Conservation (phyloP, 768 basidiomycete species). For the Coprinopsis sp. region DNA sequence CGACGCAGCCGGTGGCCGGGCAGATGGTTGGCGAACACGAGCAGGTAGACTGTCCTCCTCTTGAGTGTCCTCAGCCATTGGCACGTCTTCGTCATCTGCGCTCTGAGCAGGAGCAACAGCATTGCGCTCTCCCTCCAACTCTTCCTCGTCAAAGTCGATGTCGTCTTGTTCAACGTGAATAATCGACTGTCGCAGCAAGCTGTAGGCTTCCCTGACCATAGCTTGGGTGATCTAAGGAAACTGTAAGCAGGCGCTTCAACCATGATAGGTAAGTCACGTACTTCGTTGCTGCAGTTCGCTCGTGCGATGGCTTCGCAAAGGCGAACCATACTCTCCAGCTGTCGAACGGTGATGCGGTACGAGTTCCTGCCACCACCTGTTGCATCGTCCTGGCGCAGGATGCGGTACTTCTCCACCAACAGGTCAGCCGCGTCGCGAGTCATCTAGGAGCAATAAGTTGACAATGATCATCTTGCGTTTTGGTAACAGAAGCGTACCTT, state of each 20-base stretch:
- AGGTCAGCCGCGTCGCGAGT: conserved; percentile 90
- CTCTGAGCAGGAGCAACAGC: conserved; percentile 32
- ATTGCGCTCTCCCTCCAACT: conserved; percentile 53
- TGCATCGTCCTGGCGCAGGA: conserved; percentile 88
- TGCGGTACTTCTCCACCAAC: conserved; percentile 92
- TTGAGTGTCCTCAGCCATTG: conserved; percentile 36
- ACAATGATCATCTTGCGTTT: conserved; percentile 4
- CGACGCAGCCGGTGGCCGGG: conserved; percentile 28
- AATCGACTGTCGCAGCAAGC: conserved; percentile 91
- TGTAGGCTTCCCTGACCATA: conserved; percentile 94
- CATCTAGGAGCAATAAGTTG: conserved; percentile 49
- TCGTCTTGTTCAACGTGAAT: conserved; percentile 99
- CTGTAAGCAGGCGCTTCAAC: neutral
- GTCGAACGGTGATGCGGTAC: conserved; percentile 96
- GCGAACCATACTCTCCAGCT: conserved; percentile 97
- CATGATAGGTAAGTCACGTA: conserved; percentile 25
- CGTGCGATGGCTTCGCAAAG: conserved; percentile 95
- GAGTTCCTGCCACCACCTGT: conserved; percentile 86
- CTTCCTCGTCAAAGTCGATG: conserved; percentile 95
- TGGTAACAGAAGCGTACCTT: conserved; percentile 52
- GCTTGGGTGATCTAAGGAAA: conserved; percentile 77
- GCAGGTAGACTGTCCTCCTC: conserved; percentile 48
- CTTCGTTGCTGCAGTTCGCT: conserved; percentile 94
- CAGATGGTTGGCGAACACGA: conserved; percentile 25
- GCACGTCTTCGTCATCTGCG: conserved; percentile 39